phyloP scores from a whole-genome alignment of 352 stramenopile species.

The Pythium sukuiense region DNA sequence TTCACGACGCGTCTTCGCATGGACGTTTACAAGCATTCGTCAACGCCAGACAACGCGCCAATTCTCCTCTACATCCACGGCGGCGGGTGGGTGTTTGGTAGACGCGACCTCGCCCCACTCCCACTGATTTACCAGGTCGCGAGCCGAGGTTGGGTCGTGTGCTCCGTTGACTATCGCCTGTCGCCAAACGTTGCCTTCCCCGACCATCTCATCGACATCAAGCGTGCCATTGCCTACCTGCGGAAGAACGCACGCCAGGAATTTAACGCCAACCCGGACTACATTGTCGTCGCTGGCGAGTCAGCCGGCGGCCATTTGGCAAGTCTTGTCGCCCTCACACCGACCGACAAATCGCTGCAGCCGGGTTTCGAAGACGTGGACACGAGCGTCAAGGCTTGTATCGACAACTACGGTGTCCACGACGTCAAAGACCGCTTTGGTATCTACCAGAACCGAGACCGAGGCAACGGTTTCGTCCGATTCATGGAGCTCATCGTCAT shows the following conservation, averaged over 20 bases:
- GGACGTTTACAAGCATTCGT: slow-evolving; percentile 69
- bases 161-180: slow-evolving; percentile 74
- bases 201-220: slow-evolving; percentile 66
- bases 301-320: slow-evolving; percentile 72
- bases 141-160: slow-evolving; percentile 63
- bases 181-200: slow-evolving; percentile 69
- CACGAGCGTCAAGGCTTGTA: slow-evolving; percentile 67
- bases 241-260: slow-evolving; percentile 41
- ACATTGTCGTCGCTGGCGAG: slow-evolving; percentile 70
- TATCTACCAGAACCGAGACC: slow-evolving; percentile 61
- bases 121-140: slow-evolving; percentile 67
- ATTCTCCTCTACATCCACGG: slow-evolving; percentile 80
- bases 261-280: slow-evolving; percentile 59
- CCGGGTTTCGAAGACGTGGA: slow-evolving; percentile 77
- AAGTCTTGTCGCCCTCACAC: slow-evolving; percentile 65
- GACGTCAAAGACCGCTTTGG: slow-evolving; percentile 72
- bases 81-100: slow-evolving; percentile 74
- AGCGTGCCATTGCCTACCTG: slow-evolving; percentile 69
- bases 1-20: slow-evolving; percentile 60
- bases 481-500: slow-evolving; percentile 75
- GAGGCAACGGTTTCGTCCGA: slow-evolving; percentile 53
- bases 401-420: slow-evolving; percentile 78
- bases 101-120: slow-evolving; percentile 42
- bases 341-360: slow-evolving; percentile 62
- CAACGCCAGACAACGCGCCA: slow-evolving; percentile 50